phyloP scores from a whole-genome alignment of 495 filamentous ascomycete genomes.

The Penicillium dipodomyicola region DNA sequence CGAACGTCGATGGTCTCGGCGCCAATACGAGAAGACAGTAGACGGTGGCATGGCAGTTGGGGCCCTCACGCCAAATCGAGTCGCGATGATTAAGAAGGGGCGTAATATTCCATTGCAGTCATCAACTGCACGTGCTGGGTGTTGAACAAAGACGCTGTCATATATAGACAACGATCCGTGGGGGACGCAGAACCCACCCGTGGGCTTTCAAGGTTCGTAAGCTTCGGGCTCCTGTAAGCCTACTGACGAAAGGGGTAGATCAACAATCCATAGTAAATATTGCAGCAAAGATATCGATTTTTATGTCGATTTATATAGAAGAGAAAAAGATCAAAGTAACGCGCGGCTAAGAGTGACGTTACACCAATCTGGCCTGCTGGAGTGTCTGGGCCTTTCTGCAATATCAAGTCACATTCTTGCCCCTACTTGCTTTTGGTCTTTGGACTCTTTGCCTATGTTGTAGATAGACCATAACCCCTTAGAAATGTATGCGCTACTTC shows the following conservation, averaged over 20 bases:
- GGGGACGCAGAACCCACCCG: slow-evolving; percentile 20
- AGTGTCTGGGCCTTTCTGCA: slow-evolving; percentile 5
- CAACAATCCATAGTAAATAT: not conserved
- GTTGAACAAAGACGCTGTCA: slow-evolving; percentile 22
- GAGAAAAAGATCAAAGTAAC: slow-evolving; percentile 1
- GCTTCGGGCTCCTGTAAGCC: not conserved
- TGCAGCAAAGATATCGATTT: not conserved
- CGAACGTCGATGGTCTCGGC: slow-evolving; percentile 46
- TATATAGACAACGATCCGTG: slow-evolving; percentile 23
- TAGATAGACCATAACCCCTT: not conserved
- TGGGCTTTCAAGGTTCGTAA: slow-evolving; percentile 3
- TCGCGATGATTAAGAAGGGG: slow-evolving; percentile 10
- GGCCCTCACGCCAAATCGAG: slow-evolving; percentile 12
- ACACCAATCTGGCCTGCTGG: slow-evolving; percentile 5
- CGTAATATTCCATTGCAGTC: slow-evolving; percentile 24
- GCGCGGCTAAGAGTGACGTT: slow-evolving; percentile 6
- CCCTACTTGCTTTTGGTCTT: slow-evolving; percentile 1
- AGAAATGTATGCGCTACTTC: not conserved
- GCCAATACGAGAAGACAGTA: slow-evolving; percentile 51
- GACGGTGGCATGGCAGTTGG: slow-evolving; percentile 39
- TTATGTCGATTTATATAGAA: not conserved
- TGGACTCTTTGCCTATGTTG: not conserved
- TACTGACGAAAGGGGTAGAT: not conserved
- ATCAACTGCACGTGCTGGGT: slow-evolving; percentile 15
- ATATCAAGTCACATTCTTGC: slow-evolving; percentile 8